These are phyloP conservation scores for Dillenia suffruticosa DNA, from an alignment of 164 flowering plant genomes.

Conservation along the genomic window DNA sequence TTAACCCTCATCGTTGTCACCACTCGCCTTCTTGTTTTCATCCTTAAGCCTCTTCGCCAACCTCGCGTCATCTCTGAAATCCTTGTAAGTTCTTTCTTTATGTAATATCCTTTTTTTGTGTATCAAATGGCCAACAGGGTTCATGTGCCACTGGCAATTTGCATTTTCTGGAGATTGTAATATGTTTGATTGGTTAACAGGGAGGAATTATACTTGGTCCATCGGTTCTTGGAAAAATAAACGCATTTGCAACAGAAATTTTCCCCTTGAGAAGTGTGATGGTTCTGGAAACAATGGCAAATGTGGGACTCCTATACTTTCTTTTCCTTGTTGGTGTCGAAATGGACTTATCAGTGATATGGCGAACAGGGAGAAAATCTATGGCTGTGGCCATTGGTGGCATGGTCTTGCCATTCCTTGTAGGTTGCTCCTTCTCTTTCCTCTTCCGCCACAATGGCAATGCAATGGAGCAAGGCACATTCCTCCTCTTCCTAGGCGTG, in stretches of 20 bases:
- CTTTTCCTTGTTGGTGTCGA: constrained; percentile 31
- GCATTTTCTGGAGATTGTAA: neutral
- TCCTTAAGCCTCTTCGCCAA: constrained; percentile 48
- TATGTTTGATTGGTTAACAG: constrained; percentile 6
- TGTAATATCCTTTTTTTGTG: too few relatives aligned
- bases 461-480: constrained; percentile 9
- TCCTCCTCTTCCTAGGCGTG: constrained; percentile 31
- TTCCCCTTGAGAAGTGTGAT: constrained; percentile 20
- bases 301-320: constrained; percentile 31
- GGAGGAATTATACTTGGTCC: constrained; percentile 31
- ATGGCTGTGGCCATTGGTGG: constrained; percentile 25
- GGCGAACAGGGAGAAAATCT: constrained; percentile 15
- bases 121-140: too few relatives aligned
- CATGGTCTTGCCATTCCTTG: constrained; percentile 24
- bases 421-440: constrained; percentile 16
- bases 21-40: constrained; percentile 28
- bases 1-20: constrained; percentile 25
- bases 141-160: neutral
- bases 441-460: neutral
- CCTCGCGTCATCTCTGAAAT: constrained; percentile 44
- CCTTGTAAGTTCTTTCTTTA: constrained; percentile 20
- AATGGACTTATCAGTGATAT: constrained; percentile 25
- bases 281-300: constrained; percentile 36
- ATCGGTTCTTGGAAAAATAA: constrained; percentile 16
- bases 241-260: neutral